Evolutionary conservation across 805 yeast species (phyloP).

Genomic region (Pichia phayaonensis): DNA sequence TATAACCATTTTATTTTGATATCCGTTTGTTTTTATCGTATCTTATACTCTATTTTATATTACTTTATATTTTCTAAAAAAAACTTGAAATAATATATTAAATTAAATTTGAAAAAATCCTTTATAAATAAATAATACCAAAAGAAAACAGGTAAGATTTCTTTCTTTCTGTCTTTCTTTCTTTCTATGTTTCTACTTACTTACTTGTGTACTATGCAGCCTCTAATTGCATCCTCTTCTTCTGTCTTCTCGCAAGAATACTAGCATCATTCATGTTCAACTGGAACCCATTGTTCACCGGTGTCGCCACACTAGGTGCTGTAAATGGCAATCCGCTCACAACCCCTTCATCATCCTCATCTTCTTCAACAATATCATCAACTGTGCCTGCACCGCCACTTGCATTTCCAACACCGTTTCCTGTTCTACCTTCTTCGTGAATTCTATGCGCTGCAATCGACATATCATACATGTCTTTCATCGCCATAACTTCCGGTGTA

Average conservation of each 20-base stretch:
- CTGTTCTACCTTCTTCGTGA: constrained; percentile 37
- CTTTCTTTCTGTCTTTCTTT: not conserved
- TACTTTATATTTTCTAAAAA: too few relatives aligned
- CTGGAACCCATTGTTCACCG: constrained; percentile 29
- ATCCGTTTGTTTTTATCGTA: not conserved
- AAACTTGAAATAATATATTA: too few relatives aligned
- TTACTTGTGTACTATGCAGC: too few relatives aligned
- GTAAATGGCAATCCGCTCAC: not conserved
- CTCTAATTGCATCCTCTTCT: constrained; percentile 5
- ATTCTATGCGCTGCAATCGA: constrained; percentile 54
- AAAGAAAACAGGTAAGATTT: too few relatives aligned
- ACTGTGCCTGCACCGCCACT: too few relatives aligned
- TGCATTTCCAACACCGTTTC: not conserved
- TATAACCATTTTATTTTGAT: not conserved
- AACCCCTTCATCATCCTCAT: constrained; percentile 9
- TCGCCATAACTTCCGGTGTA: constrained; percentile 52
- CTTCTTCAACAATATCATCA: constrained; percentile 10
- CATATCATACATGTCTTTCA: constrained; percentile 53
- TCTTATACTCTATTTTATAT: too few relatives aligned
- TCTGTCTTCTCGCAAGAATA: constrained; percentile 40
- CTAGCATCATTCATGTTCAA: constrained; percentile 46
- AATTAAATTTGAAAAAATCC: too few relatives aligned
- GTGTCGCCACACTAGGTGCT: not conserved
- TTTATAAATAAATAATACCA: too few relatives aligned
- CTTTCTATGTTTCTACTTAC: not conserved